Evolutionary conservation across 148 eudicot genomes (phyloP).

Genomic region (Diospyros kaki): DNA sequence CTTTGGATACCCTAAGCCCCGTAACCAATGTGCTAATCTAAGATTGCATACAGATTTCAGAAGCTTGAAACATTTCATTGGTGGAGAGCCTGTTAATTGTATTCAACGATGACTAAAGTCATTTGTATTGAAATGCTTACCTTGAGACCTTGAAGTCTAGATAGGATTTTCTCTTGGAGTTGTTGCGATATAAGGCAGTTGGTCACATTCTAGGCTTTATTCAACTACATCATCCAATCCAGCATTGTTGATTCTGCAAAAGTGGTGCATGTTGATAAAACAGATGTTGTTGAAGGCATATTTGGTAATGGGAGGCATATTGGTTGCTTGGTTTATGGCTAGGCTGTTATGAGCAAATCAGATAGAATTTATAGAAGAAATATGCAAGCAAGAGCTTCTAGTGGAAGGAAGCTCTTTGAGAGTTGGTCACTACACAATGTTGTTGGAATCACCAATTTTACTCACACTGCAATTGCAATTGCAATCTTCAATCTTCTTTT

Average conservation of each 20-base stretch:
- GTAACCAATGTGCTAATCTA: constrained; percentile 6
- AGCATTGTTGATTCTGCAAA: not conserved
- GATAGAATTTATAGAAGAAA: no score
- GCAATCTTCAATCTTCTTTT: no score
- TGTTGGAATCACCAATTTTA: no score
- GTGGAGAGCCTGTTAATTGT: not conserved
- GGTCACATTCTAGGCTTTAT: not conserved
- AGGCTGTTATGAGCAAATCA: no score
- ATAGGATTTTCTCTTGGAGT: not conserved
- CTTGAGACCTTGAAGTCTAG: constrained; percentile 5
- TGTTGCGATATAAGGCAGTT: not conserved
- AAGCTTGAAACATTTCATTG: constrained; percentile 14
- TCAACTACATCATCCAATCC: not conserved
- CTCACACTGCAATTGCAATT: no score
- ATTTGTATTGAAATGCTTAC: constrained; percentile 6
- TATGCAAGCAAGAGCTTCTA: no score
- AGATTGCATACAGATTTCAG: constrained; percentile 5
- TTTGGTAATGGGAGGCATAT: no score
- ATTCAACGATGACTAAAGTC: constrained; percentile 17
- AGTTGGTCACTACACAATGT: no score
- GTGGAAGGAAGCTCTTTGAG: no score
- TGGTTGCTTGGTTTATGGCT: no score
- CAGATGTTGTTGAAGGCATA: not conserved
- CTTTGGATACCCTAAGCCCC: constrained; percentile 12
- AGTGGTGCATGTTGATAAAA: not conserved